Percentiles rank a stretch among this genome's conserved stretches.
Conservation (phyloP, 2,329 filamentous ascomycete genomes). For the Penicillium sumatraense region DNA sequence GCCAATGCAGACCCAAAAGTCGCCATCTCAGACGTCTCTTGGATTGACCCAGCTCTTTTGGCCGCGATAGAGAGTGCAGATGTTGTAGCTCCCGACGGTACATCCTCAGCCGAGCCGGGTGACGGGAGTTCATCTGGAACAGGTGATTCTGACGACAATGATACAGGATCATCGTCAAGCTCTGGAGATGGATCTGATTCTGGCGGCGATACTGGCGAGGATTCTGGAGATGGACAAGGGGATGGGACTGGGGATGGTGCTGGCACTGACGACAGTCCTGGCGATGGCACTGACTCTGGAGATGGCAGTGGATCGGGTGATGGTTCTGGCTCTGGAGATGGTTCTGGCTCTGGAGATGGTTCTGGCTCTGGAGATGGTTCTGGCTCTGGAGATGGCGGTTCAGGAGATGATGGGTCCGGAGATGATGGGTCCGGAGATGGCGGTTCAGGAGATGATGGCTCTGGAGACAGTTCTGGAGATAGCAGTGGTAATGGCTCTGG, state of each 20-base stretch:
- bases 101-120: not conserved
- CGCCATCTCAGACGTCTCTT: constrained; percentile 37
- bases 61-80: constrained; percentile 38
- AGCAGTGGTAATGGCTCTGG: not conserved
- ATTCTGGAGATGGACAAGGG: not conserved
- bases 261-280: not conserved
- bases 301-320: not conserved
- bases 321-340: not conserved
- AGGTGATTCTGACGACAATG: too few species aligned
- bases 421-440: not conserved
- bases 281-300: not conserved
- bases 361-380: not conserved
- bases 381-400: not conserved
- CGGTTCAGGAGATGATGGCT: not conserved
- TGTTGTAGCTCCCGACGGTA: constrained; percentile 23
- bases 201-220: too few species aligned
- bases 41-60: constrained; percentile 45
- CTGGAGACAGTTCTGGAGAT: not conserved
- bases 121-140: not conserved
- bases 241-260: not conserved
- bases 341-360: not conserved
- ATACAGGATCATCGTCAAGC: too few species aligned
- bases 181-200: too few species aligned
- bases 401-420: not conserved
- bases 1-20: constrained; percentile 39